phyloP scores from a whole-genome alignment of 2,329 filamentous ascomycete species.

The Teratosphaeria gauchensis region DNA sequence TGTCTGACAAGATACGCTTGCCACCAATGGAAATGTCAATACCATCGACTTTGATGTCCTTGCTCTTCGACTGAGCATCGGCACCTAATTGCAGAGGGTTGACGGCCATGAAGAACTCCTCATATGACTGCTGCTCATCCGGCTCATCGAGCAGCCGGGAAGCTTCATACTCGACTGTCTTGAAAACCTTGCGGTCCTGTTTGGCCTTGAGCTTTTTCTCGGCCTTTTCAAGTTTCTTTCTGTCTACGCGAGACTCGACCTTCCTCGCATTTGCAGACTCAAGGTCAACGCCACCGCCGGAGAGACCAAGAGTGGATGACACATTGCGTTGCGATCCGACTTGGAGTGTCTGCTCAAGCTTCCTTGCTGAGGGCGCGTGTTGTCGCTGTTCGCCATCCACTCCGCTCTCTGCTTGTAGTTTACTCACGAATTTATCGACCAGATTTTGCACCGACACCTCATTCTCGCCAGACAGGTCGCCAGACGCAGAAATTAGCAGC shows the following conservation, averaged over 20 bases:
- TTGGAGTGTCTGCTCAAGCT: constrained; percentile 88
- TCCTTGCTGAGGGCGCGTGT: constrained; percentile 66
- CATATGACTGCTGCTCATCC: constrained; percentile 80
- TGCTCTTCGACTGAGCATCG: constrained; percentile 67
- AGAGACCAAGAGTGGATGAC: constrained; percentile 85
- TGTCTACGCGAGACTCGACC: constrained; percentile 93
- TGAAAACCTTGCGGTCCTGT: constrained; percentile 97
- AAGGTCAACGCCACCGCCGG: constrained; percentile 75
- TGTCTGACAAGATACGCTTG: constrained; percentile 80
- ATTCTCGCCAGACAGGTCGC: constrained; percentile 61
- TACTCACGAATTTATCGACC: constrained; percentile 81
- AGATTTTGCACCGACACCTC: constrained; percentile 71
- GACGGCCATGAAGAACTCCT: constrained; percentile 99
- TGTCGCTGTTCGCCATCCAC: constrained; percentile 60
- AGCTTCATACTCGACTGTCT: constrained; percentile 95
- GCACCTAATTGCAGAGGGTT: constrained; percentile 85
- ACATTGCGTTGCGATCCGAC: constrained; percentile 91
- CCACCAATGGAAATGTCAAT: constrained; percentile 91
- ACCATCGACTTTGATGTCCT: constrained; percentile 96
- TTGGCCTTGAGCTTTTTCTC: constrained; percentile 96
- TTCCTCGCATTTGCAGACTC: constrained; percentile 89
- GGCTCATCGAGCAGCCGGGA: constrained; percentile 78
- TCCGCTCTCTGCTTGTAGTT: constrained; percentile 65
- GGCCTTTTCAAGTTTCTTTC: constrained; percentile 98
- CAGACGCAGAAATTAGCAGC: constrained; percentile 85